Evolutionary conservation across 345 rosid species (phyloP).

Genomic region (Atalantia buxifolia): DNA sequence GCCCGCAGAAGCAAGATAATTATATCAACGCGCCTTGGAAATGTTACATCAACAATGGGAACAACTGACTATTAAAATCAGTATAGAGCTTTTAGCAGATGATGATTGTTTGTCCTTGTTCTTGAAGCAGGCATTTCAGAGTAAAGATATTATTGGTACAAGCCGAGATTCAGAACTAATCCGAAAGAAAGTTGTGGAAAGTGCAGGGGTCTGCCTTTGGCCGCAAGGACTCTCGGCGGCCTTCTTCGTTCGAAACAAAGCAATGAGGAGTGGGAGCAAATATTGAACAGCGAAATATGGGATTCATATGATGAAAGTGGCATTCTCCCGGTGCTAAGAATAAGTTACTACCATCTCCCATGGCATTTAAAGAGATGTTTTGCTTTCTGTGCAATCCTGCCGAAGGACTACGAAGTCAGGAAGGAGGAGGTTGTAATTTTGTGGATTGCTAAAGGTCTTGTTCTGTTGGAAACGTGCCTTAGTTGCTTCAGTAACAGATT

Average conservation of each 20-base stretch:
- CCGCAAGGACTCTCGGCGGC: background rate
- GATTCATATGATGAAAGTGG: background rate
- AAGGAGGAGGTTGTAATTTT: background rate
- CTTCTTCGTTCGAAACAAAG: background rate
- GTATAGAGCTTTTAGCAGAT: fast-evolving
- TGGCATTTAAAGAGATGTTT: slow-evolving; percentile 29
- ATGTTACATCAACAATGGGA: background rate
- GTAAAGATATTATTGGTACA: background rate
- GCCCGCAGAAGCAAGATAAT: background rate
- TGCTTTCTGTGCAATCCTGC: slow-evolving; percentile 15
- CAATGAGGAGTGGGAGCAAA: background rate
- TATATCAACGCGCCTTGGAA: background rate
- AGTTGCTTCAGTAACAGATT: too few relatives aligned
- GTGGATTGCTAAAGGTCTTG: slow-evolving; percentile 28
- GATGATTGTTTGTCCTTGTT: background rate
- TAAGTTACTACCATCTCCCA: slow-evolving; percentile 18
- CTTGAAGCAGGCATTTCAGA: background rate
- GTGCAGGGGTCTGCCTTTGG: background rate
- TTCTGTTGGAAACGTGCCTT: too few relatives aligned
- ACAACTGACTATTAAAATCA: fast-evolving
- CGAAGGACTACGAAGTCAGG: background rate
- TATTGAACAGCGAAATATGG: background rate
- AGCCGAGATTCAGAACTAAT: background rate
- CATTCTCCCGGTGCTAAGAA: background rate
- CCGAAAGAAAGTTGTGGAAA: background rate